Evolutionary conservation across 192 early-diverging fungal genomes (phyloP), one percentile per base, ranked within the genome.

Genomic region (Linnemannia schmuckeri): DNA sequence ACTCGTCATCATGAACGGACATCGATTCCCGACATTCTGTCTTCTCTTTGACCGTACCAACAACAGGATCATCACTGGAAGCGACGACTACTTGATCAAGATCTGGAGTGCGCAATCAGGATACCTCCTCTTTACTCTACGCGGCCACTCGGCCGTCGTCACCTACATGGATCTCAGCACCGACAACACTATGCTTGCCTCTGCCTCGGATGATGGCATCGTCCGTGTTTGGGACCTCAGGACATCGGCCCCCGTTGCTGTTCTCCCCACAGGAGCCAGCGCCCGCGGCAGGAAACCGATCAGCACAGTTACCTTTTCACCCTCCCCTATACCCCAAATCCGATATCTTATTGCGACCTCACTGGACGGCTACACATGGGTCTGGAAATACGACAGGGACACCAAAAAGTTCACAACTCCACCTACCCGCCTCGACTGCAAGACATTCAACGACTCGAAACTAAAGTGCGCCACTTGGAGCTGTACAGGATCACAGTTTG

Each of bases 71-170:
- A 93, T 96, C 63, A 97, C 97, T 41, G 97, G 96, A 72, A 96
- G 95, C 87, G 97, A 97, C 85, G 97, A 97, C 84, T 95, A 92
- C 55, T 79, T 97, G 37, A 93, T 97, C 74, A 97, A 97, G 74
- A 89, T 97, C 5, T 97, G 96, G 96, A 95, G 95, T 83, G 92
- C 95, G 30, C 88, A 91, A 3, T 94, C 95, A 10, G 97, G 96
- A 40, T 93, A 91, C 73, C 90, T 97, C 15, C 92, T 97, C 47
- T 92, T 95, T 82, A 95, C 96, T 0, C 89, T 97, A n/a, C 92
- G 96, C 74, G 96, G 96, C 18, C 97, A 97, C 76, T 84, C 90
- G 47, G 90, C 91, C 46, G 94, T 95, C 46, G 94, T 97, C 66
- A 92, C 94, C 0, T 96, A 96, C 77, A 91, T 97, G 70, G 92